Base-by-base conservation (phyloP, 2,329 filamentous ascomycete genomes). In the Paramyrothecium roridum region DNA sequence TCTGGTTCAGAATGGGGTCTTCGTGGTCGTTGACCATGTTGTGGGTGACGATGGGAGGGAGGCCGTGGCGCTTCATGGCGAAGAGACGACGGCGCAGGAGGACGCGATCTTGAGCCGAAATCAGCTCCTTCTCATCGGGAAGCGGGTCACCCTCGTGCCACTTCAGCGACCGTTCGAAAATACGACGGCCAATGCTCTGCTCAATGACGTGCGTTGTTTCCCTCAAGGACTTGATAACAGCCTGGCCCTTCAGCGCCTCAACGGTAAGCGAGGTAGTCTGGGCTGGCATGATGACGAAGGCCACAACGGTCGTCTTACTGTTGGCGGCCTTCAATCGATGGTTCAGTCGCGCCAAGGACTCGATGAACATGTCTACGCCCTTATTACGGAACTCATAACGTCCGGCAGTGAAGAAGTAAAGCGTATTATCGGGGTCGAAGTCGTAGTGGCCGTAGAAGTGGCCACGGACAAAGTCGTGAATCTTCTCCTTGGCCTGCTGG, bases 381-480 rank as follows among this genome's bases (percentile, higher is more conserved):
- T 99, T 99, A 70, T 99, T 99, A 61, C 95, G 83, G 81, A 93
- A 99, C 74, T 99, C 95, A 69, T 99, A 99, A 59, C 95, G 89
- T 57, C 95, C 95, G 8, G 95, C 90, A 3, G 93, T 99, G 80
- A 99, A 99, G 76, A 98, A 89, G 76, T 97, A 99, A 37, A 99
- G 83, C 0, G 95, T 99, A 74, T 98, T 96, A 57, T 98, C 93
- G 16, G 92, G 87, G 59, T 97, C 91, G 63, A 98, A 98, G 70
- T 99, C 93, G 71, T 96, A 96, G 76, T 98, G 93, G 12, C 95
- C 95, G 69, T 98, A 98, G 75, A 99, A 99, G 71, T 99, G 95
- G 12, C 95, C 95, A 50, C 95, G 90, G 20, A 98, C 92, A 69
- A 99, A 99, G 72, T 98, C 95, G 69, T 96, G 91, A 66, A 99